Conservation (phyloP, 208 protist genomes). For the Leishmania mexicana region DNA sequence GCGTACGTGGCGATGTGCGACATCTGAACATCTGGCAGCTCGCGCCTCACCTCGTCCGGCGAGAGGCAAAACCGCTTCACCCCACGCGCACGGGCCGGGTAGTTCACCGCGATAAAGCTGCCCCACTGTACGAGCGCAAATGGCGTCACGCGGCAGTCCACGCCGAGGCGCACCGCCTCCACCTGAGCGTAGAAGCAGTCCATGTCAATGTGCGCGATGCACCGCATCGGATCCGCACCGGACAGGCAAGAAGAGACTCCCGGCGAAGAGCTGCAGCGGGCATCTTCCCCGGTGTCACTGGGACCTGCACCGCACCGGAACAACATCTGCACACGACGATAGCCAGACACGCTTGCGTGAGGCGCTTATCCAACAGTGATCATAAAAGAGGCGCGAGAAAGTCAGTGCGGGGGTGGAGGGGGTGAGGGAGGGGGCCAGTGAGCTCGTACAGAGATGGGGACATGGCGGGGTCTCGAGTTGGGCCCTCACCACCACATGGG, state of each 20-base stretch:
- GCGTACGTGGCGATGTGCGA: constrained; percentile 60
- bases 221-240: neutral
- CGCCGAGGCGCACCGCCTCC: constrained; percentile 77
- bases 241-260: neutral
- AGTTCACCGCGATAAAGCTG: constrained; percentile 91
- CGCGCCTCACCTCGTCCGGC: constrained; percentile 41
- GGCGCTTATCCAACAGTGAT: constrained; percentile 1
- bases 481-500: neutral
- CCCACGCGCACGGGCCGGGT: constrained; percentile 77
- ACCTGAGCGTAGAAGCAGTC: constrained; percentile 93
- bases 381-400: neutral
- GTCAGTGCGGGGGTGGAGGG: neutral
- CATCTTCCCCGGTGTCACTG: neutral
- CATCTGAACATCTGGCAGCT: constrained; percentile 58
- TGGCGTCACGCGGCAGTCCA: constrained; percentile 74
- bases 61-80: constrained; percentile 64
- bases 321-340: neutral
- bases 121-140: constrained; percentile 84
- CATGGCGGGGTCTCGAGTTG: neutral
- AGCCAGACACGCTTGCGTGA: neutral
- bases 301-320: constrained; percentile 2
- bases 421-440: neutral
- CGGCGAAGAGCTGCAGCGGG: neutral
- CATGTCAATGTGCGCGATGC: constrained; percentile 88
- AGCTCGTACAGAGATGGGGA: neutral